Conservation (phyloP, 2,329 filamentous ascomycete species). For the Decorospora gaudefroyi region DNA sequence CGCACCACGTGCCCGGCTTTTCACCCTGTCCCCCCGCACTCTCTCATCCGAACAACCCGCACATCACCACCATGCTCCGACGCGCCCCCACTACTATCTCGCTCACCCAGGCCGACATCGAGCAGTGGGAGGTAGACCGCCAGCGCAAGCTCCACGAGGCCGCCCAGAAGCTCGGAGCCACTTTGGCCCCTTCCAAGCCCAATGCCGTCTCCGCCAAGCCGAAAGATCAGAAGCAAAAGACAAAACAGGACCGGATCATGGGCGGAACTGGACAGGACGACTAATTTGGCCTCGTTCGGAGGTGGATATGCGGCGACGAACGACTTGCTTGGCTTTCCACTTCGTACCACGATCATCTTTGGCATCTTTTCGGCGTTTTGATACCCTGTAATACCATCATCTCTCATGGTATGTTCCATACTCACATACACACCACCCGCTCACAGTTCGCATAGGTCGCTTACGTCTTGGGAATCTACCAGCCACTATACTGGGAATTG, state of each 20-base stretch:
- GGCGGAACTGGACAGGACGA: constrained; percentile 25
- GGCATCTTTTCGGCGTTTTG: background rate
- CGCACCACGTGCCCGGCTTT: constrained; percentile 19
- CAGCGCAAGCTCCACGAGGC: constrained; percentile 40
- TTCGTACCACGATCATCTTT: background rate
- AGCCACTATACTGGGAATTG: background rate
- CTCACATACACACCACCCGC: background rate
- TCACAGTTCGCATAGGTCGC: background rate
- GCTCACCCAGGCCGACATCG: constrained; percentile 71
- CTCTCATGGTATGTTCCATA: background rate
- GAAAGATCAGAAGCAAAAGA: constrained; percentile 26
- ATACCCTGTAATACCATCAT: background rate
- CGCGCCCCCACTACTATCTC: constrained; percentile 69
- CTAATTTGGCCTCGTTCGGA: background rate
- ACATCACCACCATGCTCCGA: constrained; percentile 61
- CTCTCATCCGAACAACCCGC: background rate
- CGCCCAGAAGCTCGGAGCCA: constrained; percentile 26
- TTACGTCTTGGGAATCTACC: background rate
- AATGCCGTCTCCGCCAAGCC: constrained; percentile 22
- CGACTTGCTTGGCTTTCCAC: background rate
- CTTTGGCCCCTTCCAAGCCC: constrained; percentile 20
- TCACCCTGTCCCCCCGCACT: constrained; percentile 3
- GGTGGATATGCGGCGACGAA: background rate
- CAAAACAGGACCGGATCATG: constrained; percentile 42
- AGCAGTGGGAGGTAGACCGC: constrained; percentile 69